phyloP scores from a whole-genome alignment of 1,284 basidiomycete genomes.

The Papiliotrema fonsecae region DNA sequence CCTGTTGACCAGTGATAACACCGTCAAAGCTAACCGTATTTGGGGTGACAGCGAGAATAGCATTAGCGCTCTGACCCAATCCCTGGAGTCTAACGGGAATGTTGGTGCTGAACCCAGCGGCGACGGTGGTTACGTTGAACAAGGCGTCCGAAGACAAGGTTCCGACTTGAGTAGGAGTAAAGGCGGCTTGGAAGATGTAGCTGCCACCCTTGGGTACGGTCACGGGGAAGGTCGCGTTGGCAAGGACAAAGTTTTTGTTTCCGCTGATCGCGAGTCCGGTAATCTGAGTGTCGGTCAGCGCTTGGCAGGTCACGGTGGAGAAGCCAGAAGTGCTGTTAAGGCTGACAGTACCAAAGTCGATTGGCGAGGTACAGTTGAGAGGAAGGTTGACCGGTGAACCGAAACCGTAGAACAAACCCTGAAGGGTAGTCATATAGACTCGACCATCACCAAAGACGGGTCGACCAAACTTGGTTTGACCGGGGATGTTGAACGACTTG shows the following conservation, averaged over 20 bases:
- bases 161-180: slow-evolving; percentile 9
- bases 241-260: slow-evolving; percentile 13
- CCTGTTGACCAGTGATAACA: slow-evolving; percentile 9
- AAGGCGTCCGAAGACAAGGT: slow-evolving; percentile 10
- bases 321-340: slow-evolving; percentile 7
- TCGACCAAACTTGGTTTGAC: slow-evolving; percentile 10
- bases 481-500: slow-evolving; percentile 12
- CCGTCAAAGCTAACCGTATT: slow-evolving; percentile 14
- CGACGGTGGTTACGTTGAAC: slow-evolving; percentile 5
- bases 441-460: slow-evolving; percentile 11
- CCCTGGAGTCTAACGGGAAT: slow-evolving; percentile 9
- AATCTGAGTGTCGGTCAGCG: slow-evolving; percentile 8
- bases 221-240: slow-evolving; percentile 7
- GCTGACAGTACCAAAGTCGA: slow-evolving; percentile 12
- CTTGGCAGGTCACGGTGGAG: slow-evolving; percentile 6
- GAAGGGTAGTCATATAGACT: slow-evolving; percentile 9
- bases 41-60: slow-evolving; percentile 8
- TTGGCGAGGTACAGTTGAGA: slow-evolving; percentile 9
- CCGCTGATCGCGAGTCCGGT: slow-evolving; percentile 7
- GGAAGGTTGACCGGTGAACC: slow-evolving; percentile 13
- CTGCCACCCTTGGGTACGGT: slow-evolving; percentile 2
- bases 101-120: slow-evolving; percentile 2
- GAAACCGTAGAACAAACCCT: slow-evolving; percentile 10
- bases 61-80: slow-evolving; percentile 7
- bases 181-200: slow-evolving; percentile 14